Base-by-base conservation (phyloP, 1,284 basidiomycete genomes). In the Trichosporon sp. region DNA sequence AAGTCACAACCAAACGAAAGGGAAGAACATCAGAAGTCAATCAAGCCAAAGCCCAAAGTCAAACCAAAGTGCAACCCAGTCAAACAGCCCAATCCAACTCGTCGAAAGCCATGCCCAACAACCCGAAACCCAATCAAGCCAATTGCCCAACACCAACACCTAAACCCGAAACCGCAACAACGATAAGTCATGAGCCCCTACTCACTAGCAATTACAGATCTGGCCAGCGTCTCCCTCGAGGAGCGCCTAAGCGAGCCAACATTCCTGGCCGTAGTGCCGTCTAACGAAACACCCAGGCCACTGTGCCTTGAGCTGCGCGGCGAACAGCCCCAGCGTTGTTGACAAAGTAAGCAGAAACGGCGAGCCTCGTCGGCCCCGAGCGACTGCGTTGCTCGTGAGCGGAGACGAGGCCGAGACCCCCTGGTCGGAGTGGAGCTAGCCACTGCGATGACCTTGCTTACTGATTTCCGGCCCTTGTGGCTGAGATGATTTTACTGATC, bases 401-500 rank as follows among this genome's bases (percentile, higher is more conserved):
- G 51, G 14, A 21, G 59, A 35, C 59, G 31, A 35, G 59, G 59
- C 59, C 31, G 59, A 63, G 59, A 63, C 59, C 59, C 59, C 19
- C 32, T 63, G 59, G 59, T 63, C 59, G 59, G 59, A 46, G 65
- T 66, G 65, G 65, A 46, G 65, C 38, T 66, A 40, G 65, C 43
- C 65, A 46, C 65, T n/a, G 43, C 65, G 46, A 35, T 48, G 65
- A 66, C 31, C 32, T 35, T 46, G 31, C 65, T 46, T 48, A 51
- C 43, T 51, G 14, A 43, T 19, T 16, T 14, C 32, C 48, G 26
- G 26, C 26, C 64, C 11, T 19, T n/a, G 16, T 10, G 19, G 14
- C 65, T 43, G 65, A 66, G 59, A 63, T 63, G 59, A 63, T 61
- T 61, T 10, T 63, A 63, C 59, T 63, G 59, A 63, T 63, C 59